A percentile compares a stretch with the other conserved stretches of the same genome.
These are phyloP conservation scores for Rhizophagus clarus DNA, from an alignment of 192 early-diverging fungal genomes.

Conservation along the genomic window DNA sequence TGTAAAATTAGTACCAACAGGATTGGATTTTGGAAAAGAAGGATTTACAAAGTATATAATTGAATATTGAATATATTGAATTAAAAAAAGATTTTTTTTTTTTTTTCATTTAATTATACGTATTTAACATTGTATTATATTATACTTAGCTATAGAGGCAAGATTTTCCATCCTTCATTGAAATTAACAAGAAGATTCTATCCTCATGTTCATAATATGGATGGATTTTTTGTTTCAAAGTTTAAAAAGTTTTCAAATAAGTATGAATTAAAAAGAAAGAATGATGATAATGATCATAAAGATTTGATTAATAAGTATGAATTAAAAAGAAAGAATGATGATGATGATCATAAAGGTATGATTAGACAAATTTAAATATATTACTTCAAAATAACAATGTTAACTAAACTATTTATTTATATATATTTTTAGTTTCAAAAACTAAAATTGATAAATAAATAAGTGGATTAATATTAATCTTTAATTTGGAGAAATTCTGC, in stretches of 20 bases:
- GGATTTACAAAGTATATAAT: slow-evolving; percentile 72
- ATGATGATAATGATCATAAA: neutral
- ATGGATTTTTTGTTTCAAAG: slow-evolving; percentile 99
- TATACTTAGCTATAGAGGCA: slow-evolving; percentile 75
- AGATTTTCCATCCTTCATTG: slow-evolving; percentile 83
- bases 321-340: neutral
- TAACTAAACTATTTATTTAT: too few species aligned
- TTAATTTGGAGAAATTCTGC: too few species aligned
- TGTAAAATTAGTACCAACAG: slow-evolving; percentile 87
- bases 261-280: neutral
- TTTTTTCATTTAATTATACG: neutral
- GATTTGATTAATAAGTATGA: slow-evolving; percentile 60
- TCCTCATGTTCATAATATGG: slow-evolving; percentile 99
- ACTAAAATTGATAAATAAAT: too few species aligned
- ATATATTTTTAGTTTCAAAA: too few species aligned
- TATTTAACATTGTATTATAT: neutral
- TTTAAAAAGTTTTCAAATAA: slow-evolving; percentile 93
- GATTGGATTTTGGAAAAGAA: slow-evolving; percentile 91
- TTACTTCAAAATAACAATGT: too few species aligned
- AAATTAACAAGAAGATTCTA: slow-evolving; percentile 87
- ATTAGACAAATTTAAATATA: neutral
- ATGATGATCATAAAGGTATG: neutral
- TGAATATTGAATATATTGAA: neutral
- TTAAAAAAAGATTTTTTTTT: neutral
- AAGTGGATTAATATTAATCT: too few species aligned